Percentiles rank a stretch among this genome's conserved stretches.
phyloP scores from a whole-genome alignment of 768 basidiomycete species.

The Suillus hirtellus region DNA sequence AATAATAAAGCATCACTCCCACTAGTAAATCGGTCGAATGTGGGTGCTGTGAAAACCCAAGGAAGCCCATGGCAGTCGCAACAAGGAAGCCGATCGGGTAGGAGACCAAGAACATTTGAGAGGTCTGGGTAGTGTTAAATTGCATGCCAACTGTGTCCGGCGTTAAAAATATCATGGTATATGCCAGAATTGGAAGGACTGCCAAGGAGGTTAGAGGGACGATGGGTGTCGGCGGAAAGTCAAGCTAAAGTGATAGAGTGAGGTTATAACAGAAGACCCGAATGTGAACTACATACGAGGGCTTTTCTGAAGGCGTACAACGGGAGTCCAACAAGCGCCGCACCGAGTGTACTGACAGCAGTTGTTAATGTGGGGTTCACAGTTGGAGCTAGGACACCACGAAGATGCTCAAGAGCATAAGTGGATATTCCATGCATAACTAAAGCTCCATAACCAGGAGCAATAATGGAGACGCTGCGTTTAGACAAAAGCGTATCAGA shows the following conservation, averaged over 20 bases:
- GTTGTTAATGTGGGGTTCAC: constrained; percentile 57
- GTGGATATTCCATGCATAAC: constrained; percentile 59
- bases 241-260: constrained; percentile 39
- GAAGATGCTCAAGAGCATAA: constrained; percentile 62
- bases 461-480: constrained; percentile 36
- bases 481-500: constrained; percentile 52
- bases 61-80: constrained; percentile 53
- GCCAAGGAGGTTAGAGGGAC: constrained; percentile 59
- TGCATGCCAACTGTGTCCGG: constrained; percentile 51
- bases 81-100: constrained; percentile 53
- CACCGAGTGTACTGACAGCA: constrained; percentile 60
- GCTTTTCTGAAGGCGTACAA: constrained; percentile 62
- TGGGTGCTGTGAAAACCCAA: constrained; percentile 64
- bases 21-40: constrained; percentile 61
- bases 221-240: constrained; percentile 49
- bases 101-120: constrained; percentile 59
- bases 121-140: constrained; percentile 48
- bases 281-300: constrained; percentile 43
- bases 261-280: neutral
- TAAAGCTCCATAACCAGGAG: constrained; percentile 71
- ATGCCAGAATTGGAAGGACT: constrained; percentile 62
- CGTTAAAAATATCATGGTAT: constrained; percentile 58
- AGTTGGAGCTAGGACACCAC: constrained; percentile 55
- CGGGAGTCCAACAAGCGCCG: constrained; percentile 61
- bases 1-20: constrained; percentile 60